Percentiles rank a stretch among this genome's conserved stretches.
phyloP scores from a whole-genome alignment of 108 stramenopile genomes.

The Nannochloropsis granulata region DNA sequence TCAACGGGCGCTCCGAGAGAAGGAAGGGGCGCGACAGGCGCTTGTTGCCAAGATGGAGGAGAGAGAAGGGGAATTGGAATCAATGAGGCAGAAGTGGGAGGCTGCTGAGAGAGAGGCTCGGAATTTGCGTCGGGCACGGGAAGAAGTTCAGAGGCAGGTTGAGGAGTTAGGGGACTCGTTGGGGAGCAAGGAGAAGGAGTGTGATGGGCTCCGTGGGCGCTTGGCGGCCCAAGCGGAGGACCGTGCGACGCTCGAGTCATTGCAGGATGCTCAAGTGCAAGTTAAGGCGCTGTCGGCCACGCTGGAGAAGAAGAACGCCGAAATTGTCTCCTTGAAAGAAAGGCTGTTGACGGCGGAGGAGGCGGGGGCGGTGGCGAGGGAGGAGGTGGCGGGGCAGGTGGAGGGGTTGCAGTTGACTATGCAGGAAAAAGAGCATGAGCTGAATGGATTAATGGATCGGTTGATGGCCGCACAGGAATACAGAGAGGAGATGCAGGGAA shows the following conservation, averaged over 20 bases:
- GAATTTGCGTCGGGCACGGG: neutral
- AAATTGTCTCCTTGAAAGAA: neutral
- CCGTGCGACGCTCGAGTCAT: neutral
- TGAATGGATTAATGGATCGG: neutral
- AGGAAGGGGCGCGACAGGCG: neutral
- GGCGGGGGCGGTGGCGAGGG: neutral
- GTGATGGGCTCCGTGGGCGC: neutral
- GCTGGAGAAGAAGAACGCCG: neutral
- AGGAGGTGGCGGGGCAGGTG: neutral
- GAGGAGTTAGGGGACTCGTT: neutral
- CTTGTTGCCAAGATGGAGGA: neutral
- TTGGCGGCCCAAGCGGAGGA: neutral
- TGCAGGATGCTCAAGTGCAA: neutral
- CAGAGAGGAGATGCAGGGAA: neutral
- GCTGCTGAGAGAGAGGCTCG: neutral
- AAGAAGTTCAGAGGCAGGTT: neutral
- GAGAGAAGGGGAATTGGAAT: neutral
- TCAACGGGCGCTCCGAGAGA: neutral
- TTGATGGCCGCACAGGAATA: neutral
- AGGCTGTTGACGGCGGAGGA: neutral
- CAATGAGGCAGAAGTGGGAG: neutral
- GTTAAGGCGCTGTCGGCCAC: neutral
- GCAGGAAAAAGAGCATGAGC: neutral
- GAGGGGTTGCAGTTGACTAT: neutral
- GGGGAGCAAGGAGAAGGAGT: neutral